Evolutionary conservation across 2,329 filamentous ascomycete genomes (phyloP), one percentile per base, ranked within the genome.

Genomic region (Aspergillus viridinutans): DNA sequence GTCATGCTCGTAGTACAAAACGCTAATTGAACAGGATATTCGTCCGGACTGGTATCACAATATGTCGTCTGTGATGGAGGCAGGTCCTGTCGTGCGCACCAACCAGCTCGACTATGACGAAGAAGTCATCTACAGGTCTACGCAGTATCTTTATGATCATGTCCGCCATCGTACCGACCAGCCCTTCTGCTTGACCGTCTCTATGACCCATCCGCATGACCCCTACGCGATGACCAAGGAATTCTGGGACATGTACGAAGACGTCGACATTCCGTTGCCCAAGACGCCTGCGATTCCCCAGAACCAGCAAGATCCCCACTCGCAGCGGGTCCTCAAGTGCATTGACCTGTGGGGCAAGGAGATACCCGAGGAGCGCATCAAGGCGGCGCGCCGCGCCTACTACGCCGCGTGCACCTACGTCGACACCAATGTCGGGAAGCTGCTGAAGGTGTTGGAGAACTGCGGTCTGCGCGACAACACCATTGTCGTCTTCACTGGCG

Each of bases 31-130:
- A 48, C 59, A 76, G 73, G 72, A 77, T 26, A 72, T 78, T 48
- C 85, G 92, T 49, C 85, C 93, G 45, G 92, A 97, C 76, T 97
- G 92, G 90, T 97, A 94, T 72, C 92, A 97, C 80, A 96, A 97
- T 73, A 92, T 92, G 76, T 92, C 90, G 69, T 96, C 92, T 6
- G 93, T 97, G 65, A 80, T 93, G 68, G 91, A 97, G 74, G 92
- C 92, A 0, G 92, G 92, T 9, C 85, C 88, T 29, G 96, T 92
- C 67, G 88, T 95, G 43, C 85, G 92, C 63, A 96, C 90, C 76
- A 97, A 97, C 77, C 92, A 97, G 80, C 83, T 97, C 53, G 92
- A 97, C 73, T 97, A 93, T 67, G 92, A 97, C 68, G 92, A 96
- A 76, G 92, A 97, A 76, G 91, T 96, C 72, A 93, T 97, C 86